Evolutionary conservation across 768 basidiomycete genomes (phyloP).

Genomic region (Lactarius quietus): DNA sequence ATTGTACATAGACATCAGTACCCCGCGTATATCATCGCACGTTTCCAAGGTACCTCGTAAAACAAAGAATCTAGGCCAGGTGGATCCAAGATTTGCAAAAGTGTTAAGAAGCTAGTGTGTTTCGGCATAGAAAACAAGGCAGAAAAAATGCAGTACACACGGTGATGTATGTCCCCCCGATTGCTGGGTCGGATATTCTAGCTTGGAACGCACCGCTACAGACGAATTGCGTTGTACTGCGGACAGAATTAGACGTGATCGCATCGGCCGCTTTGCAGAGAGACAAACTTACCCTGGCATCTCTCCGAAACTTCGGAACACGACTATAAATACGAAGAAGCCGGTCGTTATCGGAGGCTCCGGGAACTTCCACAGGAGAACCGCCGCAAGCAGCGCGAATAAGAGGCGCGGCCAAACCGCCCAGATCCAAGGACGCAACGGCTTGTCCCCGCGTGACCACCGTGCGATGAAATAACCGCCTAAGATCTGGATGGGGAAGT

Average conservation of each 20-base stretch:
- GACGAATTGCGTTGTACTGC: constrained; percentile 94
- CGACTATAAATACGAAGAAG: constrained; percentile 78
- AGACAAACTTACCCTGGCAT: constrained; percentile 68
- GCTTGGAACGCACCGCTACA: constrained; percentile 98
- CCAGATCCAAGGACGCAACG: constrained; percentile 82
- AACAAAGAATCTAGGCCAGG: constrained; percentile 96
- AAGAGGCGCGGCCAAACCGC: constrained; percentile 86
- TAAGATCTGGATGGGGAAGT: constrained; percentile 95
- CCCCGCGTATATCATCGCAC: not conserved
- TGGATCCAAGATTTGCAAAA: constrained; percentile 94
- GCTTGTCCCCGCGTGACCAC: constrained; percentile 80
- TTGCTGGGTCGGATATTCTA: constrained; percentile 89
- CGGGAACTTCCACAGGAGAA: constrained; percentile 86
- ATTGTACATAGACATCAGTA: constrained; percentile 18
- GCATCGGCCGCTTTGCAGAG: not conserved
- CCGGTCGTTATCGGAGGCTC: constrained; percentile 61
- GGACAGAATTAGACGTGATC: constrained; percentile 7
- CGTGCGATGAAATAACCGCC: constrained; percentile 92
- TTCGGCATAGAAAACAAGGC: not conserved
- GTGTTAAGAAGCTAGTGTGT: constrained; percentile 83
- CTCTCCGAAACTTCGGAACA: constrained; percentile 77
- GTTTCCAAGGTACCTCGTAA: constrained; percentile 57
- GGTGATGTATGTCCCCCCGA: constrained; percentile 99
- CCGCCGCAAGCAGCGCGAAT: constrained; percentile 67
- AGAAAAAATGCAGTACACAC: constrained; percentile 42